phyloP scores from a whole-genome alignment of 345 rosid genomes.

The Aethionema arabicum region DNA sequence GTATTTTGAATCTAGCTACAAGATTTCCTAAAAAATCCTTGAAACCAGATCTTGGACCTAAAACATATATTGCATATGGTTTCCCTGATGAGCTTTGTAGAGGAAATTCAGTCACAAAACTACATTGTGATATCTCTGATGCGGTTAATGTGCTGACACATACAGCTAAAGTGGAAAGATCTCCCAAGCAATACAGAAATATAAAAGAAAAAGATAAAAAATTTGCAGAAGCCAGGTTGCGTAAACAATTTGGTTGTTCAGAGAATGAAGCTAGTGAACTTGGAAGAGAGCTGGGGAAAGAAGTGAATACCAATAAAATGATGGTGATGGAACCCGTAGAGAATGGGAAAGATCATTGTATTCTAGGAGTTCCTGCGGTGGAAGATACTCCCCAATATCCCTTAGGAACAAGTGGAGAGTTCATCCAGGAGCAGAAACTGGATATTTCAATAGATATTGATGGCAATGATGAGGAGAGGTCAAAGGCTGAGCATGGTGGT shows the following conservation, averaged over 20 bases:
- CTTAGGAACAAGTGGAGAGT: background rate
- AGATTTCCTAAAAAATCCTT: constrained; percentile 51
- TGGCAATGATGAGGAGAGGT: constrained; percentile 5
- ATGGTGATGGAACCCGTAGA: background rate
- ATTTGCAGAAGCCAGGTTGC: constrained; percentile 18
- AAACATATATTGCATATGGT: constrained; percentile 80
- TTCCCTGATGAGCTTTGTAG: constrained; percentile 65
- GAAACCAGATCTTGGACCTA: constrained; percentile 91
- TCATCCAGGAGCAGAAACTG: constrained; percentile 18
- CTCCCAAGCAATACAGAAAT: background rate
- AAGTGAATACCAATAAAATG: constrained; percentile 11
- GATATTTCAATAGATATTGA: constrained; percentile 18
- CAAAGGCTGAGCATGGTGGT: constrained; percentile 41
- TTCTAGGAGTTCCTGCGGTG: constrained; percentile 7
- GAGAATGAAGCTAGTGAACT: constrained; percentile 16
- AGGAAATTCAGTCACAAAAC: constrained; percentile 86
- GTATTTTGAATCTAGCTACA: constrained; percentile 57
- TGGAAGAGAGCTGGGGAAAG: constrained; percentile 19
- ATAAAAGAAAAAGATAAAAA: background rate
- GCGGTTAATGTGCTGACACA: constrained; percentile 49
- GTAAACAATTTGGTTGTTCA: background rate
- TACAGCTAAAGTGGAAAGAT: constrained; percentile 25
- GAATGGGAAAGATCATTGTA: background rate
- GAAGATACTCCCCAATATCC: constrained; percentile 8
- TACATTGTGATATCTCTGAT: constrained; percentile 86